phyloP scores from a whole-genome alignment of 441 rosid genomes.

The Raphanus hybrid region DNA sequence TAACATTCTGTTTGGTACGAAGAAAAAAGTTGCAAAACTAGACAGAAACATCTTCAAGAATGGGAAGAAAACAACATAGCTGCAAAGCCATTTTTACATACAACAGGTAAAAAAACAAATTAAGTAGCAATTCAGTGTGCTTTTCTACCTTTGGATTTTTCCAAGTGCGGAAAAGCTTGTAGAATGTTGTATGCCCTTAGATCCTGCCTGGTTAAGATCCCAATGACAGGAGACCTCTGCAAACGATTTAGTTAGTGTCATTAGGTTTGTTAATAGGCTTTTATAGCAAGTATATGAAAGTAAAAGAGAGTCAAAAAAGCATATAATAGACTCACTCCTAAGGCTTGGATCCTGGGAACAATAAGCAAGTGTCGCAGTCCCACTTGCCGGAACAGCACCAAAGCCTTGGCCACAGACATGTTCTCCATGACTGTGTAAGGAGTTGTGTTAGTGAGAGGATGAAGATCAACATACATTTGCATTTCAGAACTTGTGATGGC shows the following conservation, averaged over 20 bases:
- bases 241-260: conserved; percentile 24
- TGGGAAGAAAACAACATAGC: conserved; percentile 9
- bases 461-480: conserved; percentile 82
- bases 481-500: conserved; percentile 65
- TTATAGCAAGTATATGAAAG: neutral
- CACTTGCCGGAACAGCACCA: conserved; percentile 80
- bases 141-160: conserved; percentile 46
- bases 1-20: conserved; percentile 30
- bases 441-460: conserved; percentile 83
- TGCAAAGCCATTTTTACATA: conserved; percentile 26
- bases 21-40: conserved; percentile 44
- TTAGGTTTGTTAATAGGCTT: neutral
- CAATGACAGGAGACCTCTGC: conserved; percentile 69
- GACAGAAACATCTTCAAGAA: conserved; percentile 30
- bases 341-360: conserved; percentile 72
- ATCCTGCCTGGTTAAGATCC: conserved; percentile 85
- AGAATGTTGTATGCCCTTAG: conserved; percentile 69
- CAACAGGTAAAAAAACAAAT: conserved; percentile 16
- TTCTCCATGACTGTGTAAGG: conserved; percentile 82
- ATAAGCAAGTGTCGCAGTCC: conserved; percentile 80
- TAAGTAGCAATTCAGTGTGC: conserved; percentile 36
- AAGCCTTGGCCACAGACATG: conserved; percentile 88
- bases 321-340: conserved; percentile 58
- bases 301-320: conserved; percentile 4
- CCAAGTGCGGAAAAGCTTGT: conserved; percentile 71